phyloP scores from a whole-genome alignment of 495 filamentous ascomycete species.

The Bathelium albidoporum region DNA sequence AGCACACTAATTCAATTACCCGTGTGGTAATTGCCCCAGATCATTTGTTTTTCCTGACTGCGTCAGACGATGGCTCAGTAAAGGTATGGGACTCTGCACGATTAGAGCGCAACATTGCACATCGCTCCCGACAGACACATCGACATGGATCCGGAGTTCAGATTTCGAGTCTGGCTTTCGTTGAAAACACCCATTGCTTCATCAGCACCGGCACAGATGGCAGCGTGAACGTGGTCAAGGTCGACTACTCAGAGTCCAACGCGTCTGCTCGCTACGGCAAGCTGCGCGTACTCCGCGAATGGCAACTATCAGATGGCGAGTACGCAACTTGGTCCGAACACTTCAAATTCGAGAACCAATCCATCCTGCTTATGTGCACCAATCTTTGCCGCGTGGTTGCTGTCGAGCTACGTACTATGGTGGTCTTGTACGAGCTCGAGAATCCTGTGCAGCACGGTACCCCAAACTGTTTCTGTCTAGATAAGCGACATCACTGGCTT shows the following conservation, averaged over 20 bases:
- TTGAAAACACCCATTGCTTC: slow-evolving; percentile 91
- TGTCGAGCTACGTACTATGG: slow-evolving; percentile 82
- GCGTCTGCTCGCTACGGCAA: slow-evolving; percentile 64
- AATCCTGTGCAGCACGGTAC: slow-evolving; percentile 93
- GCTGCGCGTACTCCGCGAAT: slow-evolving; percentile 63
- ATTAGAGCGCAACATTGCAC: slow-evolving; percentile 78
- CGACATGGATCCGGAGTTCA: slow-evolving; percentile 57
- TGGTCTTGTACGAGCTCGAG: slow-evolving; percentile 63
- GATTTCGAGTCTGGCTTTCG: slow-evolving; percentile 73
- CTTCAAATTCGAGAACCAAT: slow-evolving; percentile 69
- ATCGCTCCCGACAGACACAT: slow-evolving; percentile 81
- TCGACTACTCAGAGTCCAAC: slow-evolving; percentile 57
- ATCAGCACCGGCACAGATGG: slow-evolving; percentile 84
- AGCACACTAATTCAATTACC: slow-evolving; percentile 75
- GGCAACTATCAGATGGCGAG: slow-evolving; percentile 60
- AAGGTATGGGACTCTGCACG: slow-evolving; percentile 89
- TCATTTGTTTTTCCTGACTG: slow-evolving; percentile 90
- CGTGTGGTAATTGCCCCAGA: slow-evolving; percentile 77
- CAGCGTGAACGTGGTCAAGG: slow-evolving; percentile 76
- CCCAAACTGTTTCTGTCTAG: slow-evolving; percentile 83
- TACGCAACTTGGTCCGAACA: slow-evolving; percentile 89
- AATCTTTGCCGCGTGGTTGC: slow-evolving; percentile 74
- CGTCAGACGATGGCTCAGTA: slow-evolving; percentile 81
- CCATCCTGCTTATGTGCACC: slow-evolving; percentile 75
- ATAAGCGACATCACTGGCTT: slow-evolving; percentile 78